phyloP scores from a whole-genome alignment of 1,139 yeast genomes.

The Saccharomyces hybrid region DNA sequence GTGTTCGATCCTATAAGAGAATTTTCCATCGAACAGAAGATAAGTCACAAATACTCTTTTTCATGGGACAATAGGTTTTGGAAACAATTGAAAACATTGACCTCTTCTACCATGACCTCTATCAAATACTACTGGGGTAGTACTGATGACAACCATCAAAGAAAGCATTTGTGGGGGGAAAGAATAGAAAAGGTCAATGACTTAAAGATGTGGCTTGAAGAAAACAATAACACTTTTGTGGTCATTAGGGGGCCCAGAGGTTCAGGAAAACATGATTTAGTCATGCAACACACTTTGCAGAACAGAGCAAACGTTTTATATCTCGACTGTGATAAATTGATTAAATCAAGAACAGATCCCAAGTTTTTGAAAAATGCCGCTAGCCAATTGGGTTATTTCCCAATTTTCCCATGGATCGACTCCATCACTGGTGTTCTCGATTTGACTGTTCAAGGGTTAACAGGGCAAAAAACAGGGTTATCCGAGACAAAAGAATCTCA shows the following conservation, averaged over 20 bases:
- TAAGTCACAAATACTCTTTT: slow-evolving; percentile 46
- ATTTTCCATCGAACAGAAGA: slow-evolving; percentile 66
- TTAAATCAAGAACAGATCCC: slow-evolving; percentile 67
- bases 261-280: slow-evolving; percentile 80
- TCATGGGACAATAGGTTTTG: slow-evolving; percentile 32
- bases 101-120: slow-evolving; percentile 36
- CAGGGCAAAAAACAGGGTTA: slow-evolving; percentile 91
- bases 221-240: slow-evolving; percentile 74
- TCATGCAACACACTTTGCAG: slow-evolving; percentile 58
- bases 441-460: slow-evolving; percentile 77
- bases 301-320: slow-evolving; percentile 53
- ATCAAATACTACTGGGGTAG: slow-evolving; percentile 36
- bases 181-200: slow-evolving; percentile 60
- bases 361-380: slow-evolving; percentile 63
- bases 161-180: slow-evolving; percentile 59
- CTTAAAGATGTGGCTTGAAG: slow-evolving; percentile 66
- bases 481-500: slow-evolving; percentile 82
- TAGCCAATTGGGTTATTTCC: slow-evolving; percentile 77
- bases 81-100: slow-evolving; percentile 31
- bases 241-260: slow-evolving; percentile 91
- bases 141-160: slow-evolving; percentile 32
- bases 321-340: slow-evolving; percentile 70
- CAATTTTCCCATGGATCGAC: slow-evolving; percentile 89
- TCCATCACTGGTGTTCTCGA: slow-evolving; percentile 73
- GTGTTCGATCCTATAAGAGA: slow-evolving; percentile 90